Percentiles rank a stretch among this genome's conserved stretches.
Conservation (phyloP, 257 asterid species). For the Capsicum chinense region DNA sequence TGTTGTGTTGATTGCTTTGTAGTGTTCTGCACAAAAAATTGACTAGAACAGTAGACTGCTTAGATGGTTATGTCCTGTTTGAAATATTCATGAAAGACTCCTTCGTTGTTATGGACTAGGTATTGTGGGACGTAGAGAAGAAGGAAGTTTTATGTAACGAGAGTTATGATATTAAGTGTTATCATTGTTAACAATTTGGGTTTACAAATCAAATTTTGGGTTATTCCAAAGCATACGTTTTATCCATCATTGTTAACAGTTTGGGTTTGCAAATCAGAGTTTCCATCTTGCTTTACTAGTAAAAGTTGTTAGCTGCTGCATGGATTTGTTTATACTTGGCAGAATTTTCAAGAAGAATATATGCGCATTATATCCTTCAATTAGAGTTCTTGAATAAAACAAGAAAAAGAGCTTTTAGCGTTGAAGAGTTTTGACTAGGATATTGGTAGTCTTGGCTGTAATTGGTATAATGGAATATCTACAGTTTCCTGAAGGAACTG, state of each 20-base stretch:
- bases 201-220: no score
- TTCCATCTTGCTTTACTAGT: constrained; percentile 13
- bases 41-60: no score
- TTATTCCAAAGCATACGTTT: not conserved
- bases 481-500: not conserved
- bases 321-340: constrained; percentile 9
- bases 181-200: no score
- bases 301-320: constrained; percentile 27
- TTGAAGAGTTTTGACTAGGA: constrained; percentile 17
- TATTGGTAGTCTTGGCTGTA: constrained; percentile 11
- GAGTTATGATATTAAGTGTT: constrained; percentile 67
- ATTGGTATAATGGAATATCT: not conserved
- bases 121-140: constrained; percentile 66
- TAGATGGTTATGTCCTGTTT: no score
- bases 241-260: not conserved
- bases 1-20: no score
- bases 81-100: no score
- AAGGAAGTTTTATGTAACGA: constrained; percentile 87
- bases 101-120: no score
- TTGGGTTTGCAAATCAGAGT: constrained; percentile 6
- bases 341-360: constrained; percentile 13
- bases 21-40: no score
- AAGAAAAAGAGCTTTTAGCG: constrained; percentile 15
- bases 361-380: constrained; percentile 5
- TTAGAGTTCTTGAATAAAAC: not conserved